Conservation (phyloP, 1,139 yeast species). For the Debaryomyces subglobosus region DNA sequence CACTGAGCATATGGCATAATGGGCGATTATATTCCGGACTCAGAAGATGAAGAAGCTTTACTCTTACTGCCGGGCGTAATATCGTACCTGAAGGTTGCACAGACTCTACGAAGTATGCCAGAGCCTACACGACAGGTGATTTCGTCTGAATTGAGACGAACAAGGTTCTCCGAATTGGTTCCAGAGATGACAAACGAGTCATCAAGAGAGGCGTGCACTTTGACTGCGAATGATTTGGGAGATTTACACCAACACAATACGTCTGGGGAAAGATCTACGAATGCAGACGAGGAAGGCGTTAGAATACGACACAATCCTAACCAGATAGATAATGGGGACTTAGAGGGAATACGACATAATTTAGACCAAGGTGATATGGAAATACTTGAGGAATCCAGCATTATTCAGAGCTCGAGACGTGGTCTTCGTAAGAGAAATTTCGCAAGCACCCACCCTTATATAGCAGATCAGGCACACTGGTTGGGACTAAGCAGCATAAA, state of each 20-base stretch:
- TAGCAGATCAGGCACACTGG: constrained; percentile 52
- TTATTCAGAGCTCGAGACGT: constrained; percentile 22
- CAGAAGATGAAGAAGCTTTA: constrained; percentile 17
- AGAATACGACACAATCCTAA: background rate
- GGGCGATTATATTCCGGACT: constrained; percentile 22
- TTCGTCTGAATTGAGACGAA: constrained; percentile 4
- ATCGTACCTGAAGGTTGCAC: constrained; percentile 6
- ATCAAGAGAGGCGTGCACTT: background rate
- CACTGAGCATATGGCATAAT: constrained; percentile 3
- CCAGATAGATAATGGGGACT: background rate
- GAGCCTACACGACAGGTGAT: background rate
- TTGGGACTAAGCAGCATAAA: constrained; percentile 41
- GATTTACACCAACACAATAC: background rate
- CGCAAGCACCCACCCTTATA: constrained; percentile 50
- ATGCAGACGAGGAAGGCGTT: background rate
- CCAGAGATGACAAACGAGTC: background rate
- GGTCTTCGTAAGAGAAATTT: constrained; percentile 48
- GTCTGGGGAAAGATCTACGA: background rate
- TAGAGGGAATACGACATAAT: background rate
- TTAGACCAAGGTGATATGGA: background rate
- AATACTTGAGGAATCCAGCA: background rate
- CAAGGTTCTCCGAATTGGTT: constrained; percentile 8
- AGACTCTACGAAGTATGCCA: constrained; percentile 1
- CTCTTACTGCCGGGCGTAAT: constrained; percentile 11
- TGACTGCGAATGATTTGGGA: background rate